These are phyloP conservation scores for Phyllosticta ampelicida DNA, from an alignment of 2,329 filamentous ascomycete species.

Conservation along the genomic window DNA sequence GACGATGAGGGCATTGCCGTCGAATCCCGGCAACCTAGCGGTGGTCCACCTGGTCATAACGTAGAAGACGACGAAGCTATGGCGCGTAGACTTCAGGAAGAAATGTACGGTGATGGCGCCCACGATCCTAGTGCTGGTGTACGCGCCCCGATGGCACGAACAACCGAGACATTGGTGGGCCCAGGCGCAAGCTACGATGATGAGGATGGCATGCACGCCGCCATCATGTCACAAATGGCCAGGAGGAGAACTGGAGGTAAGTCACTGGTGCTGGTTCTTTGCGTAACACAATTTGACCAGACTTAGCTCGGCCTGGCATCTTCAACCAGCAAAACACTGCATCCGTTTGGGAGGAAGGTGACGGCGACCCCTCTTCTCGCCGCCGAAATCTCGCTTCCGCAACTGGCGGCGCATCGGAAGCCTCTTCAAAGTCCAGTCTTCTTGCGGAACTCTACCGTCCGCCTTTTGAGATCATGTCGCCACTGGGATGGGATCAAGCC, in stretches of 20 bases:
- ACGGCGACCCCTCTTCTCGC: constrained; percentile 35
- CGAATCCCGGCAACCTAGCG: constrained; percentile 5
- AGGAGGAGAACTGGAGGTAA: constrained; percentile 23
- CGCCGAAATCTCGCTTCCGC: constrained; percentile 47
- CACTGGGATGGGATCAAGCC: constrained; percentile 70
- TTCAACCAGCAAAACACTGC: constrained; percentile 53
- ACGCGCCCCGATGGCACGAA: constrained; percentile 80
- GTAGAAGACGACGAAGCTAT: constrained; percentile 83
- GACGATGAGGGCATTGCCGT: constrained; percentile 36
- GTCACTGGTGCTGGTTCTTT: neutral
- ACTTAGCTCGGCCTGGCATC: constrained; percentile 43
- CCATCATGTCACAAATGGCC: constrained; percentile 53
- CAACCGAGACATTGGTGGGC: constrained; percentile 81
- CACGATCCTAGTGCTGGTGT: constrained; percentile 48
- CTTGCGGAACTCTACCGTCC: constrained; percentile 89
- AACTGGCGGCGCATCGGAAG: constrained; percentile 54
- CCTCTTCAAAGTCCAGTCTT: constrained; percentile 59
- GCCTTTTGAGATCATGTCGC: constrained; percentile 79
- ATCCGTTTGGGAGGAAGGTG: constrained; percentile 49
- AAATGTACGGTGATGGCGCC: constrained; percentile 57
- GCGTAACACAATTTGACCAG: neutral
- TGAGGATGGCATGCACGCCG: constrained; percentile 45
- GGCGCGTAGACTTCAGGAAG: constrained; percentile 82
- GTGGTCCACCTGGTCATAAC: constrained; percentile 16
- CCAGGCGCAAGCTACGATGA: constrained; percentile 46